Base-by-base conservation (phyloP, 176 grass and related monocot genomes). In the Dendrocalamus sinicus region DNA sequence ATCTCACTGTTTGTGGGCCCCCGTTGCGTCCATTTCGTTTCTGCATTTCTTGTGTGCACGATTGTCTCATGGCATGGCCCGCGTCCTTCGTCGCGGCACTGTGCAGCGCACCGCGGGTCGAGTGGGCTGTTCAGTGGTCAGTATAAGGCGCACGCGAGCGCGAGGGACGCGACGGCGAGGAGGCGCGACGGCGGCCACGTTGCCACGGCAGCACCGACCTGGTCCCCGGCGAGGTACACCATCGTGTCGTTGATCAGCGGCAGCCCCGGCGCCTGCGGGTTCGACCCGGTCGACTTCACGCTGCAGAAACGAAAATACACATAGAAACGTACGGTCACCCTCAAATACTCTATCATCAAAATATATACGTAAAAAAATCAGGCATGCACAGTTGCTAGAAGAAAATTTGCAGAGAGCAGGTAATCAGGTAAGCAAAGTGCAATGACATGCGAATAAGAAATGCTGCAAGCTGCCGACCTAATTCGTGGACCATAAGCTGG, bases 191-290 rank as follows among this genome's bases (percentile, higher is more conserved):
- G 68, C 59, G 15, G 41, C 43, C 1, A 50, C 8, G 28, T 16
- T 24, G 70, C 59, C 20, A 32, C 39, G 2, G 80, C 85, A 2
- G 62, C 7, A 11, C 70, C 24, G 23, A 16, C 60, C 65, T 86
- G 83, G 32, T 77, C 59, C 3, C 80, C 80, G 1, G 83, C 75
- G 28, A 72, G 51, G 72, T 85, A 92, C 16, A 65, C 80, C 91
- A 92, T 92, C 13, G 91, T 92, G 75, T 57, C 19, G 84, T 92
- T 92, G 52, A 73, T 84, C 74, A 89, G 54, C 14, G 91, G 91
- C 40, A 84, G 46, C 24, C 45, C 73, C 66, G 24, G 51, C 69
- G 72, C 53, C 89, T 79, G 41, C 62, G 80, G 61, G 72, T 88
- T 85, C 51, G 51, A 48, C 17, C 69, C 84, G 10, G 78, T 67